Evolutionary conservation across 495 filamentous ascomycete species (phyloP).

Genomic region (Neurospora sp.): DNA sequence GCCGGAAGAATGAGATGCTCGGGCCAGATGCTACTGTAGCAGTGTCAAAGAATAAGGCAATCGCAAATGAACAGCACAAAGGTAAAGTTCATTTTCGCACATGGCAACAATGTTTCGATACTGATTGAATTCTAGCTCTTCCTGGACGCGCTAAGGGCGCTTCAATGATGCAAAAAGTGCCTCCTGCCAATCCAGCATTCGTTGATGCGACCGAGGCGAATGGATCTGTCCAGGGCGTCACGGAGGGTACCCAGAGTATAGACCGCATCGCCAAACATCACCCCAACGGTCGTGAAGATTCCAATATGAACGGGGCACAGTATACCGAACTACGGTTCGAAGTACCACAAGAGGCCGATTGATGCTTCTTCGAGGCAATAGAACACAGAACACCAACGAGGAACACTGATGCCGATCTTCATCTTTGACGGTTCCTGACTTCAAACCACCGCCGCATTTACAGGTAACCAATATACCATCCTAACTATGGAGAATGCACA

Average conservation of each 20-base stretch:
- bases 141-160: neutral
- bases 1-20: neutral
- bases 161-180: neutral
- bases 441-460: neutral
- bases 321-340: neutral
- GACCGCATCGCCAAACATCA: neutral
- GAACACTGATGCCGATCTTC: neutral
- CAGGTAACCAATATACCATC: neutral
- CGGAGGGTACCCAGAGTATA: neutral
- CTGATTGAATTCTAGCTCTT: neutral
- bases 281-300: neutral
- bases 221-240: neutral
- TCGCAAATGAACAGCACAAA: neutral
- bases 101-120: neutral
- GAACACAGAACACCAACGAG: neutral
- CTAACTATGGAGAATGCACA: neutral
- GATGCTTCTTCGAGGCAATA: neutral
- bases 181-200: neutral
- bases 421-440: neutral
- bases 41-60: neutral
- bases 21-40: neutral
- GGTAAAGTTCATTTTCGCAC: neutral
- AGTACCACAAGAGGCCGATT: neutral
- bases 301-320: neutral
- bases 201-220: neutral